Conservation (phyloP, 2,329 filamentous ascomycete genomes). For the Aureobasidium sp. region DNA sequence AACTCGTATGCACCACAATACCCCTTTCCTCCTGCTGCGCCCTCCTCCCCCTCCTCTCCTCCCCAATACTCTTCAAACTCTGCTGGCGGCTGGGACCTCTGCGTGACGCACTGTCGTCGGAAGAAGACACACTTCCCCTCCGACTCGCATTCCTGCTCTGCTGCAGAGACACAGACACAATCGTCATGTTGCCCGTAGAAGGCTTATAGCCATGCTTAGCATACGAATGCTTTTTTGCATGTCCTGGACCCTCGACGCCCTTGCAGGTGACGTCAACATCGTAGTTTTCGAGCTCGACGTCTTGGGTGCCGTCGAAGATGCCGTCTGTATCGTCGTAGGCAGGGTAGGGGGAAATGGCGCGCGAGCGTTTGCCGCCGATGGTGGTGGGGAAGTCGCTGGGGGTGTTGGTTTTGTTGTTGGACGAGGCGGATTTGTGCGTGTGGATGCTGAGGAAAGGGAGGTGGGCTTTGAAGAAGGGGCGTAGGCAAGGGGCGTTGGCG, state of each 20-base stretch:
- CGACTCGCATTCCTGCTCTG: not conserved
- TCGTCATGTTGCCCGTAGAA: not conserved
- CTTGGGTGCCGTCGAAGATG: slow-evolving; percentile 12
- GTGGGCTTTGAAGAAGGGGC: slow-evolving; percentile 8
- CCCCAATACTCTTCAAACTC: slow-evolving; percentile 1
- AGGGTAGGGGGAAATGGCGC: not conserved
- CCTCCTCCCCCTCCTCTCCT: not conserved
- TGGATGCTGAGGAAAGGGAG: not conserved
- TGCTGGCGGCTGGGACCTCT: not conserved
- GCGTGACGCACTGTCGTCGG: not conserved
- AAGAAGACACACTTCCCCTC: not conserved
- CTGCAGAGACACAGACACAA: not conserved
- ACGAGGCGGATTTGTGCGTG: not conserved
- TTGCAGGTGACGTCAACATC: not conserved
- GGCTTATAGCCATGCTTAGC: slow-evolving; percentile 7
- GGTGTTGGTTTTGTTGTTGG: not conserved
- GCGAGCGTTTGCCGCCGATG: not conserved
- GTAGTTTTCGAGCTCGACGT: not conserved
- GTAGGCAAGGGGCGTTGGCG: slow-evolving; percentile 1
- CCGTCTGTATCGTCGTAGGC: not conserved
- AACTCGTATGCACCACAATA: slow-evolving; percentile 5
- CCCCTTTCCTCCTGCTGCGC: not conserved
- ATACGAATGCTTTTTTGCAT: not conserved
- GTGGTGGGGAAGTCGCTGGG: not conserved
- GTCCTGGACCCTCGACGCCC: too few species aligned